Percentiles rank a stretch among this genome's conserved stretches.
phyloP scores from a whole-genome alignment of 2,329 filamentous ascomycete species.

The Malbranchea cinnamomea region DNA sequence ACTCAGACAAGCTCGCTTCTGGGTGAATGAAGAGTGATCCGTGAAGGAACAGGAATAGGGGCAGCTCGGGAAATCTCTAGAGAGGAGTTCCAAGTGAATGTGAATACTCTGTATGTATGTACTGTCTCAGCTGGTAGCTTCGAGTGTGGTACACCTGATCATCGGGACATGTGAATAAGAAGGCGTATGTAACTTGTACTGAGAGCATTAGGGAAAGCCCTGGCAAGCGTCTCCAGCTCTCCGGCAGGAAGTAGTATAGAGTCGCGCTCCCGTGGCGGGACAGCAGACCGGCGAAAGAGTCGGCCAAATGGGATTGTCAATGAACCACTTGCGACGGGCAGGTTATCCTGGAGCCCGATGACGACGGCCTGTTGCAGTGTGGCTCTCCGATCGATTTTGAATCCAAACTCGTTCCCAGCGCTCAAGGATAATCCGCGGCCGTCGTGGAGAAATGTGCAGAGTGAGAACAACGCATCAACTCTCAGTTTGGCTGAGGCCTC shows the following conservation, averaged over 20 bases:
- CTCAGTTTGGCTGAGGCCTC: slow-evolving; percentile 3
- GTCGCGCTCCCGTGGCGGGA: not conserved
- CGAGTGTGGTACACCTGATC: no score
- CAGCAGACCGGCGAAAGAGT: not conserved
- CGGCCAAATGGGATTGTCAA: not conserved
- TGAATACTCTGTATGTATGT: no score
- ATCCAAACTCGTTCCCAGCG: not conserved
- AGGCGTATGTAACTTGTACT: no score
- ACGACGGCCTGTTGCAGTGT: not conserved
- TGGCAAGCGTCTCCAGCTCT: not conserved
- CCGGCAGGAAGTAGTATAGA: not conserved
- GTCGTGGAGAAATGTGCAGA: not conserved
- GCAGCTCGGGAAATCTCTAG: no score
- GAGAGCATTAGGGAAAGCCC: no score
- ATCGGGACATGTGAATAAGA: no score
- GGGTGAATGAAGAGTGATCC: no score
- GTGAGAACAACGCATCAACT: slow-evolving; percentile 3
- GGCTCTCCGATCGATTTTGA: not conserved
- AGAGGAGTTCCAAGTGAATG: no score
- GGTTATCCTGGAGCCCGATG: not conserved
- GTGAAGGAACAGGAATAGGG: no score
- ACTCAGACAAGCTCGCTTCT: no score
- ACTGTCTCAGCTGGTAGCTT: no score
- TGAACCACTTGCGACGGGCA: not conserved
- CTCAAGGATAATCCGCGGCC: slow-evolving; percentile 1